Evolutionary conservation across 345 rosid genomes (phyloP), one percentile per base, ranked within the genome.

Genomic region (Eucalyptus erythrocorys): DNA sequence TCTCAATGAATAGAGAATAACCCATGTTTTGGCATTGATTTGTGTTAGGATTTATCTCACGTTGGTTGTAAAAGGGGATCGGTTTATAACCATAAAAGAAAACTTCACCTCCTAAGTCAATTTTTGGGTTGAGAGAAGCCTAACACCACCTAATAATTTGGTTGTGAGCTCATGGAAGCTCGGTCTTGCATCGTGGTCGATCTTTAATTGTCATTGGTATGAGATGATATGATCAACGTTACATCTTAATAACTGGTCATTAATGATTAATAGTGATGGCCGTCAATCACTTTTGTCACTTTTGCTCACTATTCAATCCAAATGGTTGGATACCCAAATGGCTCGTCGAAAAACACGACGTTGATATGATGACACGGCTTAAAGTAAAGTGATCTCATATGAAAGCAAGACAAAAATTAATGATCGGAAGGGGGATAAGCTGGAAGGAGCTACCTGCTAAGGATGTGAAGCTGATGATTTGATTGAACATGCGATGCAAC

Each of bases 81-180:
- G 3, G 1, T 51, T 51, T 19, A 51, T 51, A 51, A 7, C 0
- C 0, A 0, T 51, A 51, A 51, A 0, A 51, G 4, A 51, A 7
- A 51, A 7, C 2, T 10, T 19, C 10, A 51, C 0, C 57, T 51
- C 24, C 19, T 51, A 51, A 3, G 1, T 7, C 19, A 51, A 51
- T 2, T 51, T 19, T 51, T 51, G 24, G 10, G 0, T 50, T 51
- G 5, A 19, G 4, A 51, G 10, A 51, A 2, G 4, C 10, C 24
- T 19, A 51, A 51, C 24, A 51, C 24, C 57, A 51, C 10, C 57
- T 51, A 51, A 51, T 8, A 27, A 26, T 59, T 59, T 59, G 68
- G 0, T 27, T 27, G n/a, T 0, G 0, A 12, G 7, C 2, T 59
- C 2, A 27, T 59, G 32, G 14, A 55, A 9, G 61, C 6, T 10